Percentiles rank a stretch among this genome's conserved stretches.
phyloP scores from a whole-genome alignment of 106 monocot genomes.

The Acanthochlamys bracteata region DNA sequence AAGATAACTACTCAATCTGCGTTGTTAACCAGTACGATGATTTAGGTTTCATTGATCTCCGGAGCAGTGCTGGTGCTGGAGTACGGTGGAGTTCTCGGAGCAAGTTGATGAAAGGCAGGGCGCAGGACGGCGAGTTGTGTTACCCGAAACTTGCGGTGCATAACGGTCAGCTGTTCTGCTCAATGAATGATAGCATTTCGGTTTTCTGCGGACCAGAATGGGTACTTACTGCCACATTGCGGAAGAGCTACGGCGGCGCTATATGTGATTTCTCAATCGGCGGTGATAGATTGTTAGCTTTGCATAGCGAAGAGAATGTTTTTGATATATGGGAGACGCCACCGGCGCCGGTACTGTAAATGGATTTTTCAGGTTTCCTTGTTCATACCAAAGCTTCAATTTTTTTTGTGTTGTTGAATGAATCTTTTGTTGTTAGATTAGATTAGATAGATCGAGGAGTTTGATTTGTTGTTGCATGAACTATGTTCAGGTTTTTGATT shows the following conservation, averaged over 20 bases:
- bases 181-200: slow-evolving; percentile 82
- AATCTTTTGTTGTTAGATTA: no score
- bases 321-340: slow-evolving; percentile 92
- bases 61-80: slow-evolving; percentile 31
- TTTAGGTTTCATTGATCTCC: slow-evolving; percentile 73
- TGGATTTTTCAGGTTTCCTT: no score
- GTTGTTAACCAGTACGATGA: slow-evolving; percentile 92
- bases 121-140: slow-evolving; percentile 61
- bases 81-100: slow-evolving; percentile 91
- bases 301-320: slow-evolving; percentile 90
- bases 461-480: no score
- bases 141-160: slow-evolving; percentile 69
- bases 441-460: no score
- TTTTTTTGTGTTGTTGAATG: no score
- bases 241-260: slow-evolving; percentile 53
- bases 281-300: slow-evolving; percentile 66
- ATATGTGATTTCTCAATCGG: slow-evolving; percentile 93
- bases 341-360: slow-evolving; percentile 23
- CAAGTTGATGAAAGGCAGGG: slow-evolving; percentile 61
- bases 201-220: slow-evolving; percentile 81
- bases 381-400: no score
- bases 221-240: slow-evolving; percentile 61
- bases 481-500: no score
- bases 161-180: slow-evolving; percentile 72
- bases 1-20: slow-evolving; percentile 57